Base-by-base conservation (phyloP, 352 stramenopile genomes). In the Globisporangium echinulatum region DNA sequence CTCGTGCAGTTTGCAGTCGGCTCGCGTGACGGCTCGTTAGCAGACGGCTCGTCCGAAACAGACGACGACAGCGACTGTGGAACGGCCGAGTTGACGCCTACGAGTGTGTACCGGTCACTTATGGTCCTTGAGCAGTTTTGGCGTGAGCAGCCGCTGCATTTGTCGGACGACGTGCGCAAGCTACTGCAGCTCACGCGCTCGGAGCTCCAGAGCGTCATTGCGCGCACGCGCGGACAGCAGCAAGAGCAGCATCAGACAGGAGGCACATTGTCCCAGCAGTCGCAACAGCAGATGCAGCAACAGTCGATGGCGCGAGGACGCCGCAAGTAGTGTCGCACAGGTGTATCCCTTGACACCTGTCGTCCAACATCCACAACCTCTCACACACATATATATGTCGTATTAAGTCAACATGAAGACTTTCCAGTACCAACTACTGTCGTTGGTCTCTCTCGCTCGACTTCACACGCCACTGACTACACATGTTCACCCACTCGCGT, bases 61-160 rank as follows among this genome's bases (percentile, higher is more conserved):
- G 36, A 46, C 38, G 52, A 37, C 52, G 42, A 56, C 13, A 36
- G 48, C 11, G 40, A 46, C 33, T 14, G 25, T 6, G 40, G 49
- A 13, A 10, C 25, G 11, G 13, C 33, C 6, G 38, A 49, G 10
- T 6, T 58, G 19, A 25, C 33, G 13, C 19, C 50, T 0, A 38
- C 58, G 25, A 13, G 46, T 4, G 47, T 67, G 14, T 59, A 67
- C 15, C 47, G 57, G 5, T 63, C 64, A 3, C 64, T 67, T 38
- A 14, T 58, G 19, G 52, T 17, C 11, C 43, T 67, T n/a, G 64
- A 70, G 48, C 50, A 57, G 48, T 70, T 59, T 47, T 70, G 64
- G 59, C 52, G 46, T 6, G 42, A 62, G 38, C 62, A 65, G 56
- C 47, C 52, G 13, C 48, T 63, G 40, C 7, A 47, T 3, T 38